Percentiles rank a stretch among this genome's conserved stretches.
These are phyloP conservation scores for Rachicladosporium sp. DNA, from an alignment of 2,329 filamentous ascomycete genomes.

Conservation along the genomic window DNA sequence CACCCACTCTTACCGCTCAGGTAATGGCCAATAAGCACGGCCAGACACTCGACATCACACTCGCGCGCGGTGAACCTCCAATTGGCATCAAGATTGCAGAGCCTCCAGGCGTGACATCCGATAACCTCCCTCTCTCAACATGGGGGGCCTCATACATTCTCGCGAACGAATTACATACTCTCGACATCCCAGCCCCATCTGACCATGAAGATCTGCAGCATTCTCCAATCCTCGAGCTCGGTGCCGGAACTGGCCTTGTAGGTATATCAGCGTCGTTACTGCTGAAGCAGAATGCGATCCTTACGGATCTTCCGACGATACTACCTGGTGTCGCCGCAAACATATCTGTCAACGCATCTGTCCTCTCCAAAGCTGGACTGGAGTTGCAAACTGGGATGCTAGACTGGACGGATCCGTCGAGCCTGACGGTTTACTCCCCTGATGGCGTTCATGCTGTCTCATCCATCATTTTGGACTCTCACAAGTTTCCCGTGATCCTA, in stretches of 20 bases:
- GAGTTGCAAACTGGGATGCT: constrained; percentile 19
- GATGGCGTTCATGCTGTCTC: constrained; percentile 2
- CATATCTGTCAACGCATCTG: constrained; percentile 19
- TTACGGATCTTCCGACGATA: constrained; percentile 26
- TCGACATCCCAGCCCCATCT: constrained; percentile 14
- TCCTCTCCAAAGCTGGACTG: constrained; percentile 6
- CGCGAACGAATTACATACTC: constrained; percentile 23
- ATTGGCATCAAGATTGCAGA: constrained; percentile 6
- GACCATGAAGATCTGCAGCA: no score
- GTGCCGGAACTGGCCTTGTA: constrained; percentile 27
- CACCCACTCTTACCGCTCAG: no score
- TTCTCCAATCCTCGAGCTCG: constrained; percentile 25
- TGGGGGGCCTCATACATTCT: constrained; percentile 28
- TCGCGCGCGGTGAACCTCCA: neutral
- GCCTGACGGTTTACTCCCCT: neutral
- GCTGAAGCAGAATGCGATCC: constrained; percentile 18
- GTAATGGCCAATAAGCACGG: constrained; percentile 4
- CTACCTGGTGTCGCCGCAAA: constrained; percentile 23
- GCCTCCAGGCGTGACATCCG: constrained; percentile 6
- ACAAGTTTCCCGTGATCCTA: constrained; percentile 26
- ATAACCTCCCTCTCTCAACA: constrained; percentile 27
- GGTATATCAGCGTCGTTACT: constrained; percentile 24
- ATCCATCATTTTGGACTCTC: neutral
- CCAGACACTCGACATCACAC: constrained; percentile 2
- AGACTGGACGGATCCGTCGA: constrained; percentile 26